Percentiles rank a stretch among this genome's conserved stretches.
Conservation (phyloP, 2,329 filamentous ascomycete species). For the Xylariales sp. region DNA sequence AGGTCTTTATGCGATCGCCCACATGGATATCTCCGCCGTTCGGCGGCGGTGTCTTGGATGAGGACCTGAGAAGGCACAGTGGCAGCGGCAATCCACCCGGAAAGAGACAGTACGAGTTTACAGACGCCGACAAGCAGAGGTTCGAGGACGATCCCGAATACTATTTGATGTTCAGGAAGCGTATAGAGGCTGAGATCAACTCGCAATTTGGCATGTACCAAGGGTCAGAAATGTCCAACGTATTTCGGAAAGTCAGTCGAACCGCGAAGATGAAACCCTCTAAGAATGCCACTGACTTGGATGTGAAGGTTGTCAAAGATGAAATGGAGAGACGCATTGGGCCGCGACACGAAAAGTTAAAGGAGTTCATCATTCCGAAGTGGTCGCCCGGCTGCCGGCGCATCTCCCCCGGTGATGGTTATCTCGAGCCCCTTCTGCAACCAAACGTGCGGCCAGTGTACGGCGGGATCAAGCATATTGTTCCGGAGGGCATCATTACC, state of each 20-base stretch:
- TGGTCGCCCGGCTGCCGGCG: conserved; percentile 23
- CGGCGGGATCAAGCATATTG: conserved; percentile 18
- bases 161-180: conserved; percentile 36
- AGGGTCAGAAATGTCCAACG: conserved; percentile 22
- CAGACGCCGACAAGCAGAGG: conserved; percentile 31
- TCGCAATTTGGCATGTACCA: conserved; percentile 37
- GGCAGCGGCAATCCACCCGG: conserved; percentile 25
- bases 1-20: conserved; percentile 24
- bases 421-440: conserved; percentile 23
- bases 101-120: conserved; percentile 35
- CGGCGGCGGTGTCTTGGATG: conserved; percentile 22
- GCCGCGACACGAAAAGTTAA: conserved; percentile 35
- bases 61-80: conserved; percentile 20
- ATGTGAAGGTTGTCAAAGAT: conserved; percentile 35
- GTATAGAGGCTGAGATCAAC: conserved; percentile 39
- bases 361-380: conserved; percentile 36
- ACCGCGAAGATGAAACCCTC: not conserved
- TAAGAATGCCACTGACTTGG: no score
- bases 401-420: conserved; percentile 26
- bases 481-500: conserved; percentile 20
- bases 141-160: conserved; percentile 36
- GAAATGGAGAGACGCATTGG: conserved; percentile 38
- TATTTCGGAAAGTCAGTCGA: conserved; percentile 19
- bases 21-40: conserved; percentile 17
- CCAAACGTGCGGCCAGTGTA: conserved; percentile 21